Evolutionary conservation across 108 stramenopile genomes (phyloP), one percentile per base, ranked within the genome.

Genomic region (Nitzschia sp.): DNA sequence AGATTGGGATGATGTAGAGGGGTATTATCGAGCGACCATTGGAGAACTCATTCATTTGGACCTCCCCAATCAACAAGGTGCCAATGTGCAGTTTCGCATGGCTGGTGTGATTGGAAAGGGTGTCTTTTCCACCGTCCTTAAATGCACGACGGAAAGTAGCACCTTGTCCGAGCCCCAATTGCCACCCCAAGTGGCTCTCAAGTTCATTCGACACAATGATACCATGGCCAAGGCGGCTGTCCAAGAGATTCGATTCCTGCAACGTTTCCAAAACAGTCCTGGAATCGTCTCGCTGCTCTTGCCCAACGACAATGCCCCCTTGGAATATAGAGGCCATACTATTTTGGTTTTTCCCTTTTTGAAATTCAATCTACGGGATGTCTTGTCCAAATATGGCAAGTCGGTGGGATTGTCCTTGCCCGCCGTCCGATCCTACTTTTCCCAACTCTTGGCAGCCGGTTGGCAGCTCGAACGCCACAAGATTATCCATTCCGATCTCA

Each of bases 401-500:
- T 82, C 87, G 53, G 86, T 94, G 3, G 97, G 95, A 6, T 85
- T 99, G 41, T 89, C 90, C 25, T 72, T 98, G 14, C 55, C 67
- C 1, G 98, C 96, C 7, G 98, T 99, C 7, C 61, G 89, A 37
- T 83, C 86, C 6, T 99, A 98, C 70, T 93, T 83, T 11, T 71
- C 84, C 41, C 99, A 99, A 65, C 75, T 99, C 38, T 69, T 99
- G 41, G 73, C 77, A 41, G 99, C 97, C 9, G 76, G 96, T 41
- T 66, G 69, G 10, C 95, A 95, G 67, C 76, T 99, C 54, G 75
- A 91, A 41, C 67, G 83, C 34, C 84, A 89, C 55, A 69, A 85
- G 10, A 83, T 99, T 8, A 90, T 98, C 22, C 99, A 99, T 80
- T 93, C 96, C 9, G 99, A 99, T 79, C 62, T 99, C 37, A 99